phyloP scores from a whole-genome alignment of 2,329 filamentous ascomycete species.

The Neofusicoccum cordaticola region DNA sequence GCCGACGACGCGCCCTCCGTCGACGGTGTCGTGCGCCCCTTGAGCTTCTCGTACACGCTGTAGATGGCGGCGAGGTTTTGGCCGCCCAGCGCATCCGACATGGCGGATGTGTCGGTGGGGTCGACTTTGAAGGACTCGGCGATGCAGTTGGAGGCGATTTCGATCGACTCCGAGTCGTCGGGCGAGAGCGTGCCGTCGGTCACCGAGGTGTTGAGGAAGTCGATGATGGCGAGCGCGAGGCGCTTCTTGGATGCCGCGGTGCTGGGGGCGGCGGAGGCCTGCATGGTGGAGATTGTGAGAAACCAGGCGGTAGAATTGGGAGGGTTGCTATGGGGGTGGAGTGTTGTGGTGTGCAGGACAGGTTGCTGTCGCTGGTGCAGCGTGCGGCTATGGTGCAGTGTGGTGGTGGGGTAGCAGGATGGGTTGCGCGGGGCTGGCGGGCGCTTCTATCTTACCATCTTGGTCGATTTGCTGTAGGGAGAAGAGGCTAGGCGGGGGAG shows the following conservation, averaged over 20 bases:
- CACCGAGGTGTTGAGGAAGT: slow-evolving; percentile 82
- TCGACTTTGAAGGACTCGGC: slow-evolving; percentile 94
- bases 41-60: slow-evolving; percentile 93
- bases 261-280: slow-evolving; percentile 35
- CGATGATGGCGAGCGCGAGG: slow-evolving; percentile 93
- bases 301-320: not conserved
- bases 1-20: slow-evolving; percentile 43
- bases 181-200: slow-evolving; percentile 83
- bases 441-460: not conserved
- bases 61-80: slow-evolving; percentile 91
- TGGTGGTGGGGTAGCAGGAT: no score
- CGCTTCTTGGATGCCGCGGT: slow-evolving; percentile 64
- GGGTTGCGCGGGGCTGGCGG: not conserved
- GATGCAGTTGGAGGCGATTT: slow-evolving; percentile 93
- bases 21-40: slow-evolving; percentile 57
- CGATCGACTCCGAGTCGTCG: slow-evolving; percentile 90
- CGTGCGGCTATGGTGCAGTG: not conserved
- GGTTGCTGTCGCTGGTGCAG: not conserved
- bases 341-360: not conserved
- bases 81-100: slow-evolving; percentile 74
- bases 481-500: not conserved
- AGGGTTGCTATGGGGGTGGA: not conserved
- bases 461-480: no score
- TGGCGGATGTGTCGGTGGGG: slow-evolving; percentile 68
- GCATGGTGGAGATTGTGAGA: not conserved